These are phyloP conservation scores for Colletotrichum sp. DNA, from an alignment of 2,329 filamentous ascomycete genomes.

Conservation along the genomic window DNA sequence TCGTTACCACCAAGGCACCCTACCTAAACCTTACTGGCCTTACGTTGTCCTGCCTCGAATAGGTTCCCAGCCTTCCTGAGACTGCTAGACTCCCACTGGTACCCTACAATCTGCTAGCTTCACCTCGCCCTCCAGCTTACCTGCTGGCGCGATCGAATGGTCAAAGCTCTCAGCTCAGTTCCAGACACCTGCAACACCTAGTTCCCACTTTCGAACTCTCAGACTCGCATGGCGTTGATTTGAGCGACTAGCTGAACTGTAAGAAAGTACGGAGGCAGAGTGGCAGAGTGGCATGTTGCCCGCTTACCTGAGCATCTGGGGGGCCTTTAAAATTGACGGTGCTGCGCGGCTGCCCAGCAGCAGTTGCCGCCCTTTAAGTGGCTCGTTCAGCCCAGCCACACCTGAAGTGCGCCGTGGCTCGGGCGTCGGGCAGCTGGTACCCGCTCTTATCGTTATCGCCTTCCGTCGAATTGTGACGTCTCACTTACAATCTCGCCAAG, in stretches of 20 bases:
- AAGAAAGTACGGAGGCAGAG: not conserved
- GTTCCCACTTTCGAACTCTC: not conserved
- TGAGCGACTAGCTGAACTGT: not conserved
- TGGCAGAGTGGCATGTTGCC: not conserved
- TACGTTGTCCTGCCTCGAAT: not conserved
- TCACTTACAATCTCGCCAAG: not conserved
- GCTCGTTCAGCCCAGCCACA: not conserved
- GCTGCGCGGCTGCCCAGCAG: not conserved
- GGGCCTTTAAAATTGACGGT: not conserved
- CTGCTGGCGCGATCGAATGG: not conserved
- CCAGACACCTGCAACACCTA: not conserved
- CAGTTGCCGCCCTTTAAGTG: not conserved
- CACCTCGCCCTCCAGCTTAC: not conserved
- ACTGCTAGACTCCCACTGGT: not conserved
- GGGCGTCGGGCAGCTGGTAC: not conserved
- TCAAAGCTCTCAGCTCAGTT: constrained; percentile 14
- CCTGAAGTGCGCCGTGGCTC: not conserved
- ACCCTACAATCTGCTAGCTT: not conserved
- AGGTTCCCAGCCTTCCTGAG: not conserved
- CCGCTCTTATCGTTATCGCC: not conserved
- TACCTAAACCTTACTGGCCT: not conserved
- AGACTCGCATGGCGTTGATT: not conserved
- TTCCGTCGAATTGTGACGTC: not conserved
- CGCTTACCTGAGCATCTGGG: not conserved
- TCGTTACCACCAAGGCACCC: not conserved